phyloP scores from a whole-genome alignment of 768 basidiomycete genomes.

The Punctularia strigosozonata region DNA sequence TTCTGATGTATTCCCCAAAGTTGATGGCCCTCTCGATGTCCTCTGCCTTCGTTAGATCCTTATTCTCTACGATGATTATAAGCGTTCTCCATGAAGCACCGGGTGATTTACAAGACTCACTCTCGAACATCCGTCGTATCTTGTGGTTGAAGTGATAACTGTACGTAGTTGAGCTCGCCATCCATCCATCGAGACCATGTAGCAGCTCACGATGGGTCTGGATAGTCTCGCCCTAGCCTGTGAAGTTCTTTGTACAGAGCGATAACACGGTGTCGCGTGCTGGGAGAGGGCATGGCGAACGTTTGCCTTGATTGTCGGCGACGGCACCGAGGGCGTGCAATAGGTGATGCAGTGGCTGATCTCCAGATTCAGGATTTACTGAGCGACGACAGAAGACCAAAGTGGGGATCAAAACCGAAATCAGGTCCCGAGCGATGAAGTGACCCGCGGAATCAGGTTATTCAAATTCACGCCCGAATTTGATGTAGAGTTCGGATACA shows the following conservation, averaged over 20 bases:
- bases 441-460: no score
- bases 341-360: no score
- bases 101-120: conserved; percentile 25
- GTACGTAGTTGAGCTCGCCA: conserved; percentile 34
- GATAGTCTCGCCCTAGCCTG: conserved; percentile 70
- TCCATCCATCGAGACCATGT: conserved; percentile 39
- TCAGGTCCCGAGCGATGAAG: no score
- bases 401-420: no score
- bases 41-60: conserved; percentile 45
- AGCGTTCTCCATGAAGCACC: not conserved
- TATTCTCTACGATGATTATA: conserved; percentile 41
- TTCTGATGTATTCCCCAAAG: conserved; percentile 77
- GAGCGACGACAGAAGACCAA: no score
- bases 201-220: conserved; percentile 71
- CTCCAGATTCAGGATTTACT: no score
- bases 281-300: no score
- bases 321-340: no score
- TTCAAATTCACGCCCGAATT: no score
- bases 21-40: conserved; percentile 70
- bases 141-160: conserved; percentile 74
- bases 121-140: conserved; percentile 62
- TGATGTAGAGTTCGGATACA: no score
- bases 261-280: conserved; percentile 51
- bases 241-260: conserved; percentile 76
- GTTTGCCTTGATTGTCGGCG: no score